Conservation (phyloP, 495 filamentous ascomycete species). For the Tuber borchii region DNA sequence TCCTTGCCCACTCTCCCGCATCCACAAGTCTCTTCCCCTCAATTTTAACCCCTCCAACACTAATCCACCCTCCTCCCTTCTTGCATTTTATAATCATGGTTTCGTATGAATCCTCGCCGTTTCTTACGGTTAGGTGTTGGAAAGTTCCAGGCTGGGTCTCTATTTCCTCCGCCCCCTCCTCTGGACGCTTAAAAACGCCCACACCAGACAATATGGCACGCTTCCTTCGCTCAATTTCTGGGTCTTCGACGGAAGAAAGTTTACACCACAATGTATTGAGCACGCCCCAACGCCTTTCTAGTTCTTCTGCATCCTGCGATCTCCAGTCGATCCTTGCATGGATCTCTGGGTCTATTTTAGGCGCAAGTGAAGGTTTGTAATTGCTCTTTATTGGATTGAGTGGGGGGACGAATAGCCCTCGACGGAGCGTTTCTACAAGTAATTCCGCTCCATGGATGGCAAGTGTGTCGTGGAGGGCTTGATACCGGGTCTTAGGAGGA, state of each 20-base stretch:
- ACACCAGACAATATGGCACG: slow-evolving; percentile 31
- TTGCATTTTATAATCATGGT: slow-evolving; percentile 33
- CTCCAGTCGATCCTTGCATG: slow-evolving; percentile 44
- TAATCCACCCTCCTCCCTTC: slow-evolving; percentile 36
- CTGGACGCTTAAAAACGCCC: slow-evolving; percentile 16
- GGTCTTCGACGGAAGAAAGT: slow-evolving; percentile 21
- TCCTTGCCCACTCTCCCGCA: slow-evolving; percentile 40
- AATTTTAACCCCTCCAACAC: slow-evolving; percentile 31
- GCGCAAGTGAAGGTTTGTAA: slow-evolving; percentile 44
- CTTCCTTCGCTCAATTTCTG: slow-evolving; percentile 20
- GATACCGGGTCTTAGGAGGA: slow-evolving; percentile 34
- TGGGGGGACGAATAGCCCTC: slow-evolving; percentile 61
- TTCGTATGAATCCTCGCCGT: slow-evolving; percentile 11
- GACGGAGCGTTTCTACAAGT: slow-evolving; percentile 55
- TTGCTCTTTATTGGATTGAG: slow-evolving; percentile 39
- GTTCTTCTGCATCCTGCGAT: slow-evolving; percentile 16
- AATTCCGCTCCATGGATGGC: slow-evolving; percentile 54
- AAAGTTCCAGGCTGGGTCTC: slow-evolving; percentile 24
- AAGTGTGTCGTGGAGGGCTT: slow-evolving; percentile 45
- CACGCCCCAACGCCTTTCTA: slow-evolving; percentile 24
- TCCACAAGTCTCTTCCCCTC: slow-evolving; percentile 33
- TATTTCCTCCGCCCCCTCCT: slow-evolving; percentile 11
- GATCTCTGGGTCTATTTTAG: slow-evolving; percentile 40
- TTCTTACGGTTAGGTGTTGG: slow-evolving; percentile 19
- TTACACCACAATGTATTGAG: slow-evolving; percentile 27